A percentile compares a stretch with the other conserved stretches of the same genome.
Conservation (phyloP, 2,329 filamentous ascomycete species). For the Diaporthe citrichinensis region DNA sequence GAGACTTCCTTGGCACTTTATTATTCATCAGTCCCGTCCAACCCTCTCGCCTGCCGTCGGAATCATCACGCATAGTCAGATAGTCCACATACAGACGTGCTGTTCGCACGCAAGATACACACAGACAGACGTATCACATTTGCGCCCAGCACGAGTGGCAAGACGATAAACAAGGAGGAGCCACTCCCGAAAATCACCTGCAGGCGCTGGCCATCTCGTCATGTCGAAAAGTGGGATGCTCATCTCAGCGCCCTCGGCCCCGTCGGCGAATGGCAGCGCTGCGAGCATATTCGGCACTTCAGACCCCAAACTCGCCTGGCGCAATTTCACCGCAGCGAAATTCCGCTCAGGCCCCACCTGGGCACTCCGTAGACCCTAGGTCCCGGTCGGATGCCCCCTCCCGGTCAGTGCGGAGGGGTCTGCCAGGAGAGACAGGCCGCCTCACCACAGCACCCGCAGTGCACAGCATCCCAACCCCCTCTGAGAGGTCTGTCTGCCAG, state of each 20-base stretch:
- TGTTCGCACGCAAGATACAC: neutral
- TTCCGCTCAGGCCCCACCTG: conserved; percentile 28
- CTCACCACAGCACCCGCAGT: neutral
- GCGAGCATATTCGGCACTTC: conserved; percentile 31
- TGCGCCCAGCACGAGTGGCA: conserved; percentile 16
- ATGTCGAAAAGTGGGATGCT: conserved; percentile 30
- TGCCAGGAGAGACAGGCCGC: neutral
- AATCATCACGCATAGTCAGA: neutral
- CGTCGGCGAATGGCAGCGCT: conserved; percentile 29
- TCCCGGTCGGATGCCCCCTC: neutral
- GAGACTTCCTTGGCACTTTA: conserved; percentile 2
- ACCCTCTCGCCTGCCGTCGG: neutral
- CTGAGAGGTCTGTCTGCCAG: neutral
- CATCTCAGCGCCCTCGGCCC: conserved; percentile 25
- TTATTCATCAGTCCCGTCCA: conserved; percentile 19
- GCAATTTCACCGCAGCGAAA: conserved; percentile 20
- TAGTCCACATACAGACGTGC: neutral
- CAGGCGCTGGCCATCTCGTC: conserved; percentile 26
- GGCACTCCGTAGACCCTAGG: conserved; percentile 7
- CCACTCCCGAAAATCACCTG: conserved; percentile 21
- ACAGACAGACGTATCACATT: conserved; percentile 6
- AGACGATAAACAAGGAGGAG: conserved; percentile 21
- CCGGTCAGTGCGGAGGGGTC: conserved; percentile 21
- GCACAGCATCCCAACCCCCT: neutral
- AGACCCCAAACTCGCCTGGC: conserved; percentile 32